Conservation (phyloP, 2,329 filamentous ascomycete genomes). For the Thelonectria rubi region DNA sequence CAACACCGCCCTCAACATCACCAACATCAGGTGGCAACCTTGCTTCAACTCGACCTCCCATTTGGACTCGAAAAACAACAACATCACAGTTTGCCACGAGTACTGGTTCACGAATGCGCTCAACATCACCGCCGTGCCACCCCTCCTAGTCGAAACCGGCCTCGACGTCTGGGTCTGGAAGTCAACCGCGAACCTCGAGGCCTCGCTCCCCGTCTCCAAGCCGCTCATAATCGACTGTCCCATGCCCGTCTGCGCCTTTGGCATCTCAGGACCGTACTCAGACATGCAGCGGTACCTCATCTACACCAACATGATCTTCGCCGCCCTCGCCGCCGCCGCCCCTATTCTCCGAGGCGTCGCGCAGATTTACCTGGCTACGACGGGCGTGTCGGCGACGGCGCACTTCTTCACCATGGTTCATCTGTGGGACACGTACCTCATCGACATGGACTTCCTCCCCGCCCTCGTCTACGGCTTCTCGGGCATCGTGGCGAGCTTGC, state of each 20-base stretch:
- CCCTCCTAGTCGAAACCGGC: background rate
- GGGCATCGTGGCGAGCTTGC: background rate
- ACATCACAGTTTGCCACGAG: background rate
- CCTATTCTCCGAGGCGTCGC: background rate
- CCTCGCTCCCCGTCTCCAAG: background rate
- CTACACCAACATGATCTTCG: background rate
- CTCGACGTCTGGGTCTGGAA: background rate
- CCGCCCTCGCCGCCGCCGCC: background rate
- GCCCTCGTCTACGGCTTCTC: background rate
- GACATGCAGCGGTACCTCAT: constrained; percentile 6
- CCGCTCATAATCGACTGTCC: constrained; percentile 2
- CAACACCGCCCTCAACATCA: too few relatives aligned
- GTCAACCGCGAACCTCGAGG: background rate
- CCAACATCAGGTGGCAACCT: too few relatives aligned
- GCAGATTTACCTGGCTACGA: background rate
- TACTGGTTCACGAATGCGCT: background rate
- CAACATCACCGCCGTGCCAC: background rate
- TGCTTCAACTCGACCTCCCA: too few relatives aligned
- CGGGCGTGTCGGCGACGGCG: background rate
- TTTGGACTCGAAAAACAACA: too few relatives aligned
- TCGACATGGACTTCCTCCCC: constrained; percentile 1
- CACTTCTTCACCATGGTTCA: background rate
- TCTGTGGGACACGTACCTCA: background rate
- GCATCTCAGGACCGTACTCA: background rate
- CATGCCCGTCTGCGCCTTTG: constrained; percentile 5